Evolutionary conservation across 371 early-diverging fungal genomes (phyloP).

Genomic region (Rhizopus delemar): DNA sequence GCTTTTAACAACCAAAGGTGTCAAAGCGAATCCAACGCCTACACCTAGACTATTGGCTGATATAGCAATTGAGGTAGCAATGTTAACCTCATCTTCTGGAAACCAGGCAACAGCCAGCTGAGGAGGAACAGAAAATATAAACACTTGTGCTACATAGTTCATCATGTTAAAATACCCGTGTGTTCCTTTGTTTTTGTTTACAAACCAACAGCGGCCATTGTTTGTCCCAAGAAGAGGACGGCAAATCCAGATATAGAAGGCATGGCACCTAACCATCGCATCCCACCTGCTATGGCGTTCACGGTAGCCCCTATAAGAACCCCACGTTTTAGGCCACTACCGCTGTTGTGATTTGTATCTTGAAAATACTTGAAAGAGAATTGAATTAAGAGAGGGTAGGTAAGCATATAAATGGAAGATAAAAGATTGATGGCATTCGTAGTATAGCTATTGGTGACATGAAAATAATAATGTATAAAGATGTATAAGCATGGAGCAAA

Average conservation of each 20-base stretch:
- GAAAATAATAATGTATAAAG: slow-evolving; percentile 50
- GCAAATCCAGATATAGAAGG: slow-evolving; percentile 39
- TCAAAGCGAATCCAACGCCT: slow-evolving; percentile 51
- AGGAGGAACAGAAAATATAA: slow-evolving; percentile 53
- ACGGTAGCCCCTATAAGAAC: slow-evolving; percentile 48
- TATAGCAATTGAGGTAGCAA: slow-evolving; percentile 52
- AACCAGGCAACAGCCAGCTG: slow-evolving; percentile 57
- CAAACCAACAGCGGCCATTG: slow-evolving; percentile 49
- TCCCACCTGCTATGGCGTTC: slow-evolving; percentile 37
- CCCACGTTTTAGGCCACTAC: slow-evolving; percentile 45
- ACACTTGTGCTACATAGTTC: slow-evolving; percentile 43
- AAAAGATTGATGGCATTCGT: slow-evolving; percentile 51
- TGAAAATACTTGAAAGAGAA: slow-evolving; percentile 46
- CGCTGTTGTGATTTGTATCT: slow-evolving; percentile 17
- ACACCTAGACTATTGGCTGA: slow-evolving; percentile 54
- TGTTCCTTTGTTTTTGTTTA: neutral
- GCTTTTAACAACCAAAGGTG: slow-evolving; percentile 42
- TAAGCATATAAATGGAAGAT: slow-evolving; percentile 49
- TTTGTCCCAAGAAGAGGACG: slow-evolving; percentile 46
- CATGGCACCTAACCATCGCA: slow-evolving; percentile 48
- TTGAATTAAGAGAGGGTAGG: slow-evolving; percentile 50
- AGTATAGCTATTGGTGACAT: slow-evolving; percentile 20
- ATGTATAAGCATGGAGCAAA: slow-evolving; percentile 57
- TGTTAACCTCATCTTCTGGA: slow-evolving; percentile 44
- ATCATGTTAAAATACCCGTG: neutral